Base-by-base conservation (phyloP, 805 yeast genomes). In the Spathaspora sp. region DNA sequence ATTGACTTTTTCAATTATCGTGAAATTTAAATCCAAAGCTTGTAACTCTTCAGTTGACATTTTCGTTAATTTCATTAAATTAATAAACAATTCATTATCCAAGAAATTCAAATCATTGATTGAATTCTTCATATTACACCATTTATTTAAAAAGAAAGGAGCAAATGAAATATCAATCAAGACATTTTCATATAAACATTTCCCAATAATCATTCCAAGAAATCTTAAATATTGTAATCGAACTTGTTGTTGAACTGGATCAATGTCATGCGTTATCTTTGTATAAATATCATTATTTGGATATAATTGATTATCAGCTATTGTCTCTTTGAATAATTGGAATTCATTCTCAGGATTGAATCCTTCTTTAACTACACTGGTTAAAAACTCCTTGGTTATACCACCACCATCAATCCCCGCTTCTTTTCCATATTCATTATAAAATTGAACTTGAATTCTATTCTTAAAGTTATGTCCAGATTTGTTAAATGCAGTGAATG, bases 351-450 rank as follows among this genome's bases (percentile, higher is more conserved):
- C 44, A 0, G 74, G 70, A 10, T 73, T 69, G 59, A 93, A 89
- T 0, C 88, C 92, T 55, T 87, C 89, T 3, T 70, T 72, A 2
- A 86, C 81, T 0, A 90, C 83, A 48, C 86, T 75, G 2, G 93
- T 90, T 50, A 93, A 69, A 55, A 94, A 83, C 61, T 93, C 99
- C 64, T 93, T 92, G 0, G 97, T 92, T 20, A 93, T 73, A 1
- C 99, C 99, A 11, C 98, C 99, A 7, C 99, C 99, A 66, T 93
- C 99, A 43, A 93, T 86, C 1, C 99, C 99, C 0, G 85, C 90
- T 64, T 93, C 98, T 35, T 73, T 79, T 14, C 70, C 72, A 68
- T 84, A 81, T 51, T 86, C 80, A 60, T 89, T 87, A 38, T 73
- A 72, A 62, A 94, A 91, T 14, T 77, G 77, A 1, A 94, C 90